Base-by-base conservation (phyloP, 2,329 filamentous ascomycete genomes). In the Emmonsiellopsis sp. region DNA sequence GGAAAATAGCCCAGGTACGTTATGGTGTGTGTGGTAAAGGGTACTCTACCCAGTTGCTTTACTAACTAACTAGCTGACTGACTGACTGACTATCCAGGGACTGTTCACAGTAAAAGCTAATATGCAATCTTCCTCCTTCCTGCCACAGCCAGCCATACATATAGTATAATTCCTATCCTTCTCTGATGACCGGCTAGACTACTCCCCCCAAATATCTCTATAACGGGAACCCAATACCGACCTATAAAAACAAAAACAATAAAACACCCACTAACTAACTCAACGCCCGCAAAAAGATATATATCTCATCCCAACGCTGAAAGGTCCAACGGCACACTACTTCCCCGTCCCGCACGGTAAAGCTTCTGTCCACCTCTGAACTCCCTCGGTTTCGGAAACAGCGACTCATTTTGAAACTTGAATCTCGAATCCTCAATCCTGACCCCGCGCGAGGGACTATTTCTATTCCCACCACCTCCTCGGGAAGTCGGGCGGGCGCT, bases 321-420 rank as follows among this genome's bases (percentile, higher is more conserved):
- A 65, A 98, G 71, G 74, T 97, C 88, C 62, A 97, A 74, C 33
- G 93, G 93, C 60, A 97, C 91, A 74, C 88, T 96, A 72, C 90
- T 96, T 34, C 90, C 92, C 65, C 92, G 81, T 7, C 93, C 93
- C 37, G 93, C 93, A 57, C 92, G 79, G 70, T 97, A 98, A 66
- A 82, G 83, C 67, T 86, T 90, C 17, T 79, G 73, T 3, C 81
- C 83, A n/a, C 86, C 86, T 1, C 77, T 72, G 65, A 94, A 96
- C 1, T 87, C 83, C 63, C 92, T 79, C 21, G 92, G 92, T 62
- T 90, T 92, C 0, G 93, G 92, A 46, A 97, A 77, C 61, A 87
- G 78, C 37, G 78, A 80, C 62, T 96, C 92, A 46, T 85, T 81
- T 61, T 92, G 86, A 65, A 96, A 98, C 58, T 85, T 86, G 84